phyloP scores from a whole-genome alignment of 768 basidiomycete genomes.

The Russula brevipes region DNA sequence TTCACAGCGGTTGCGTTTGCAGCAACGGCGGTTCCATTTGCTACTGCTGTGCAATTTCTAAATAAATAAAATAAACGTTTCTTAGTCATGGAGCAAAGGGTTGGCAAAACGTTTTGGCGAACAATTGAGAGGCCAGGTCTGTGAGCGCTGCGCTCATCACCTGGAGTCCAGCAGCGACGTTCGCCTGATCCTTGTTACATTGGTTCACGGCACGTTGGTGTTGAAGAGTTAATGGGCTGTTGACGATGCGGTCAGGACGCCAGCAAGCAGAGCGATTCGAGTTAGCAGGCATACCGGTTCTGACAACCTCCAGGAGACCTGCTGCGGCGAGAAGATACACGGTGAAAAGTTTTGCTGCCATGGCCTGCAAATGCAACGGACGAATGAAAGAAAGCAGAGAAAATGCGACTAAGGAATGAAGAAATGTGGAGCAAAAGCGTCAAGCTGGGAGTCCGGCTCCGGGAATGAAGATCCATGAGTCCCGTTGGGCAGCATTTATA shows the following conservation, averaged over 20 bases:
- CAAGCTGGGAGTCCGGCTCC: conserved; percentile 19
- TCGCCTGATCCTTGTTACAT: background rate
- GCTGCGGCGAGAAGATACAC: conserved; percentile 12
- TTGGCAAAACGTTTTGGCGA: background rate
- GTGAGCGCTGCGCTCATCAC: background rate
- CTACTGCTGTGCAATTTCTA: background rate
- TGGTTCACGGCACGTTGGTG: background rate
- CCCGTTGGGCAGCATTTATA: background rate
- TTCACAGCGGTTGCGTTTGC: too few relatives aligned
- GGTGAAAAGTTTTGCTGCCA: conserved; percentile 12
- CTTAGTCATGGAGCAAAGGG: background rate
- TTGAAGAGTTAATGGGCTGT: conserved; percentile 2
- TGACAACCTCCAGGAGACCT: background rate
- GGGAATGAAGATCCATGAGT: background rate
- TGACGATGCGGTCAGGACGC: background rate
- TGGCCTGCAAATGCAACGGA: conserved; percentile 12
- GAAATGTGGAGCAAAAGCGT: conserved; percentile 4
- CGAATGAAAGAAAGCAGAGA: background rate
- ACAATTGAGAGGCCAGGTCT: conserved; percentile 3
- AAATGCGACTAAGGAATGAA: background rate
- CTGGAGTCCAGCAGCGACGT: background rate
- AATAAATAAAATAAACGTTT: background rate
- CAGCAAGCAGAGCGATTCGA: background rate
- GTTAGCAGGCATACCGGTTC: conserved; percentile 4
- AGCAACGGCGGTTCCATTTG: too few relatives aligned